Percentiles rank a stretch among this genome's conserved stretches.
Conservation (phyloP, 345 rosid genomes). For the Bruguiera gymnorhiza region DNA sequence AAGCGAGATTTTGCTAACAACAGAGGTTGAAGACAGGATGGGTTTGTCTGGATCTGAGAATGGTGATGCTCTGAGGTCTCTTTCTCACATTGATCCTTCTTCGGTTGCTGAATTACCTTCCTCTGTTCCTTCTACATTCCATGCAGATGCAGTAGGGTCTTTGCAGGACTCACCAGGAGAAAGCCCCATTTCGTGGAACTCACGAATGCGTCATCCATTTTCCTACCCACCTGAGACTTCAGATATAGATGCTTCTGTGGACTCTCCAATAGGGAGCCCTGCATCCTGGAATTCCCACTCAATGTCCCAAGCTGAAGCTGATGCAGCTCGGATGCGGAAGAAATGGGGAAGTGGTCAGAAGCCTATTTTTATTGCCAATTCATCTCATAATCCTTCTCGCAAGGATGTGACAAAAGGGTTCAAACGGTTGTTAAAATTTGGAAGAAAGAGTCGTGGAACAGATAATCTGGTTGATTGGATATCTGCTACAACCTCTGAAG, state of each 20-base stretch:
- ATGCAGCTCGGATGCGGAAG: slow-evolving; percentile 91
- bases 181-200: slow-evolving; percentile 76
- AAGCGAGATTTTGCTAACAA: slow-evolving; percentile 22
- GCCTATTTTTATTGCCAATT: slow-evolving; percentile 56
- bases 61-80: slow-evolving; percentile 50
- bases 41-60: slow-evolving; percentile 57
- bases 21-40: slow-evolving; percentile 59
- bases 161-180: slow-evolving; percentile 72
- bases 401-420: slow-evolving; percentile 88
- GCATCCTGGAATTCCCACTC: slow-evolving; percentile 85
- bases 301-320: slow-evolving; percentile 59
- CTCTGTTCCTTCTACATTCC: slow-evolving; percentile 49
- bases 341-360: slow-evolving; percentile 98
- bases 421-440: slow-evolving; percentile 87
- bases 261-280: slow-evolving; percentile 88
- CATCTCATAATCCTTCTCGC: slow-evolving; percentile 64
- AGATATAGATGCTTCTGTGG: slow-evolving; percentile 77
- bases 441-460: slow-evolving; percentile 78
- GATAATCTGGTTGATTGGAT: slow-evolving; percentile 87
- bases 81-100: slow-evolving; percentile 58
- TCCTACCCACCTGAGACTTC: slow-evolving; percentile 66
- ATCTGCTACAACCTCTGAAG: slow-evolving; percentile 96
- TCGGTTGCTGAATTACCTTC: slow-evolving; percentile 60
- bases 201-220: slow-evolving; percentile 57
- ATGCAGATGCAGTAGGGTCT: slow-evolving; percentile 43